A percentile compares a stretch with the other conserved stretches of the same genome.
Conservation (phyloP, 106 monocot genomes). For the Xerophyta viscosa region DNA sequence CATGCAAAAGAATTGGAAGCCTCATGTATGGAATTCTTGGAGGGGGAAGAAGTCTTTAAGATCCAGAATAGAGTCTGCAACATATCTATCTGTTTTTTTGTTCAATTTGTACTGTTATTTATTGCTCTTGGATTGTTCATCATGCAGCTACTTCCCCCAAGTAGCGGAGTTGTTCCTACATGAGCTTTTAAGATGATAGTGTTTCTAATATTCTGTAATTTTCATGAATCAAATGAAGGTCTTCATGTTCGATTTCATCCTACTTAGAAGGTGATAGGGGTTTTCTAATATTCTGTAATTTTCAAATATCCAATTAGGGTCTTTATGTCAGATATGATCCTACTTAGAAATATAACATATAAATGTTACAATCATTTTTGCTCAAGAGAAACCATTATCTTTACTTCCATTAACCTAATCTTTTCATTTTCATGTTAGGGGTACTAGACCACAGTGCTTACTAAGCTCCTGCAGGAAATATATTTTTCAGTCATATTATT, state of each 20-base stretch:
- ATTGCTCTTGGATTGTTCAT: constrained; percentile 32
- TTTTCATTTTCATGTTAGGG: background rate
- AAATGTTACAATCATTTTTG: too few species aligned
- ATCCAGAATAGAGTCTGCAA: constrained; percentile 28
- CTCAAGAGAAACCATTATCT: too few species aligned
- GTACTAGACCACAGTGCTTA: too few species aligned
- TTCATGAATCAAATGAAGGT: constrained; percentile 1
- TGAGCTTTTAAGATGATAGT: constrained; percentile 13
- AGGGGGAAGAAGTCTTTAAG: constrained; percentile 25
- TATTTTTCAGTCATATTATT: too few species aligned
- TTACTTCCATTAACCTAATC: too few species aligned
- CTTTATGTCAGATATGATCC: too few species aligned
- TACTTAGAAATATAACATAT: too few species aligned
- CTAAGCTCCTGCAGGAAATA: too few species aligned
- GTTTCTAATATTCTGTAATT: background rate
- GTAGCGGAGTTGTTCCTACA: constrained; percentile 48
- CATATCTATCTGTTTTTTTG: constrained; percentile 30
- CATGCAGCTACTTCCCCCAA: constrained; percentile 22
- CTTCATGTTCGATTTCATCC: constrained; percentile 2
- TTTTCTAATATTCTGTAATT: too few species aligned
- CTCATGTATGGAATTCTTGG: constrained; percentile 22
- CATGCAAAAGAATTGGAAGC: constrained; percentile 28
- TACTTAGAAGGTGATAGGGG: background rate
- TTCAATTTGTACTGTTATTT: constrained; percentile 38
- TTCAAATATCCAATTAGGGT: too few species aligned